These are phyloP conservation scores for Chondrus crispus DNA, from an alignment of 23 red algal genomes.

Conservation along the genomic window DNA sequence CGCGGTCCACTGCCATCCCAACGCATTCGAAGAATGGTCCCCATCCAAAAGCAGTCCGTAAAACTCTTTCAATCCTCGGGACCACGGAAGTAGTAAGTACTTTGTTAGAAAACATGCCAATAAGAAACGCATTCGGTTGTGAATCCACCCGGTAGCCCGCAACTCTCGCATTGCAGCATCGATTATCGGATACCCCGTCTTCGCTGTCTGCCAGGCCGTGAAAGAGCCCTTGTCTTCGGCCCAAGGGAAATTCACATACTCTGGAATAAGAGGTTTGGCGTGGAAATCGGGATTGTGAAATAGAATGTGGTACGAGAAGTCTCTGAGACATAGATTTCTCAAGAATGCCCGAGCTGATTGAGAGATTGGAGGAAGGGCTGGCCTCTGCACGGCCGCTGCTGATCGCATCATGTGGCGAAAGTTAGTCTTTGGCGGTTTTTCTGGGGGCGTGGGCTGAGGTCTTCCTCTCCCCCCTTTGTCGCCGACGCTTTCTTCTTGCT, in stretches of 20 bases:
- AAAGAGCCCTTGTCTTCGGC: slow-evolving; percentile 71
- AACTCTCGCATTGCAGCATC: slow-evolving; percentile 98
- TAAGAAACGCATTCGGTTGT: slow-evolving; percentile 88
- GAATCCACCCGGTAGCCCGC: slow-evolving; percentile 78
- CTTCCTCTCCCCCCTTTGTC: neutral
- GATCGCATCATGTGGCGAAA: neutral
- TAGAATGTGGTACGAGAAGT: slow-evolving; percentile 87
- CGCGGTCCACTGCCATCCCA: slow-evolving; percentile 97
- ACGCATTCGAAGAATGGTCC: slow-evolving; percentile 82
- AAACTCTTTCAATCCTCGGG: slow-evolving; percentile 56
- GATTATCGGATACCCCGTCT: slow-evolving; percentile 93
- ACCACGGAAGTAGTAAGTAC: slow-evolving; percentile 92
- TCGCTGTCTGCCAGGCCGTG: slow-evolving; percentile 41
- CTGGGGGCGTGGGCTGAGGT: neutral
- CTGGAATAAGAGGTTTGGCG: slow-evolving; percentile 72
- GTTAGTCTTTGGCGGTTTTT: neutral
- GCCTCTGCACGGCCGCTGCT: neutral
- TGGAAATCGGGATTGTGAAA: slow-evolving; percentile 81
- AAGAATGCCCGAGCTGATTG: slow-evolving; percentile 71
- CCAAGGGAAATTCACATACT: slow-evolving; percentile 83
- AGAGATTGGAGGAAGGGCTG: slow-evolving; percentile 32
- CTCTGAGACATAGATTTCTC: slow-evolving; percentile 88
- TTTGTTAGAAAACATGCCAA: slow-evolving; percentile 90
- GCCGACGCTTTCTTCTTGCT: neutral
- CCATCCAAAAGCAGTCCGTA: slow-evolving; percentile 78